These are phyloP conservation scores for Atkinsonella hypoxylon DNA, from an alignment of 2,329 filamentous ascomycete species.

Conservation along the genomic window DNA sequence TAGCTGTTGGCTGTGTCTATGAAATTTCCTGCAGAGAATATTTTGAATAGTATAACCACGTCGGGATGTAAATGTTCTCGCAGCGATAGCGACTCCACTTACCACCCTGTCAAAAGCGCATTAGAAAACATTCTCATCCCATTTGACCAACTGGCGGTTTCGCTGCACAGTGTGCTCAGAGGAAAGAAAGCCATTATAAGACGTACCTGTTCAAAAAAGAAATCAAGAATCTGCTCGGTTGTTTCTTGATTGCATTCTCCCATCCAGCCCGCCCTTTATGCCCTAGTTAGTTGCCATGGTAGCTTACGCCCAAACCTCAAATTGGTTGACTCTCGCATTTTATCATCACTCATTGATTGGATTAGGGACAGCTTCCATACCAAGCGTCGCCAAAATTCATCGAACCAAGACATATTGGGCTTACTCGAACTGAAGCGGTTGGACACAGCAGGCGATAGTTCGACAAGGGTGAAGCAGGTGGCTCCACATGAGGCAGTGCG, in stretches of 20 bases:
- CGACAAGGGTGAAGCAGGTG: conserved; percentile 47
- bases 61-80: too few species aligned
- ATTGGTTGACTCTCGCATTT: background rate
- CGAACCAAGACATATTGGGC: conserved; percentile 50
- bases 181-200: background rate
- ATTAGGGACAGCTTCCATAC: conserved; percentile 12
- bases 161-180: background rate
- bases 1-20: conserved; percentile 63
- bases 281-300: background rate
- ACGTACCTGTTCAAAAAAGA: conserved; percentile 44
- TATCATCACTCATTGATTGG: background rate
- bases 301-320: background rate
- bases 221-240: conserved; percentile 53
- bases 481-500: conserved; percentile 26
- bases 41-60: background rate
- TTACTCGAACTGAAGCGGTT: conserved; percentile 53
- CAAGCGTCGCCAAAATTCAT: conserved; percentile 54
- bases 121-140: background rate
- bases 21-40: conserved; percentile 46
- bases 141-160: too few species aligned
- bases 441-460: conserved; percentile 56
- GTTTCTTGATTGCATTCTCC: conserved; percentile 52
- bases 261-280: conserved; percentile 40
- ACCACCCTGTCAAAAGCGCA: conserved; percentile 15
- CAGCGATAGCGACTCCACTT: background rate